Evolutionary conservation across 2,329 filamentous ascomycete genomes (phyloP).

Genomic region (Cladophialophora immunda): DNA sequence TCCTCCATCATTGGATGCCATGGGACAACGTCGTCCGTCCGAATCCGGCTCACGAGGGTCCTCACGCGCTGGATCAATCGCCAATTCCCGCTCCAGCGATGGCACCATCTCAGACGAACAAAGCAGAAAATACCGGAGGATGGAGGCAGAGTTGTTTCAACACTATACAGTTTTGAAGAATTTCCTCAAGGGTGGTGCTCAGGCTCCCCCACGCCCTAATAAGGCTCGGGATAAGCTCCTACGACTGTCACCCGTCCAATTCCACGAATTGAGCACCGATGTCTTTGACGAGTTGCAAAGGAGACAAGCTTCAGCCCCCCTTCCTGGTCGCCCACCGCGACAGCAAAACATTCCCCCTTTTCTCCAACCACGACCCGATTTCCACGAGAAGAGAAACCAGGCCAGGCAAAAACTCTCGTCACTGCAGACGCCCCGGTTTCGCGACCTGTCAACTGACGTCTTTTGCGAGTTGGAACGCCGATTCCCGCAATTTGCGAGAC

Average conservation of each 20-base stretch:
- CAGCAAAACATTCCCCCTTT: conserved; percentile 68
- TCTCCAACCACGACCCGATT: conserved; percentile 83
- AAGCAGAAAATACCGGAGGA: conserved; percentile 64
- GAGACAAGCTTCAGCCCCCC: conserved; percentile 72
- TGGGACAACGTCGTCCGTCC: conserved; percentile 54
- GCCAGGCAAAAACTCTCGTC: conserved; percentile 95
- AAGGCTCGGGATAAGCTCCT: conserved; percentile 94
- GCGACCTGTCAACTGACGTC: conserved; percentile 92
- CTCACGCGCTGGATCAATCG: conserved; percentile 88
- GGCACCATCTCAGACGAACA: conserved; percentile 74
- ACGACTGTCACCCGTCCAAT: conserved; percentile 87
- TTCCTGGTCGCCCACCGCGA: conserved; percentile 49
- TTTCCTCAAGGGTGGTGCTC: conserved; percentile 66
- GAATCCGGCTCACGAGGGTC: conserved; percentile 61
- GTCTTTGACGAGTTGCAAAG: conserved; percentile 94
- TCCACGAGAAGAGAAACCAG: conserved; percentile 97
- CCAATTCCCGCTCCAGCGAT: conserved; percentile 75
- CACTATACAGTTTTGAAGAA: conserved; percentile 83
- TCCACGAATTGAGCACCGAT: conserved; percentile 96
- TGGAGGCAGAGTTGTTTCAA: conserved; percentile 76
- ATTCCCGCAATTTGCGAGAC: conserved; percentile 79
- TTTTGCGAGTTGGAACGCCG: conserved; percentile 93
- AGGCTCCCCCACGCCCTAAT: conserved; percentile 64
- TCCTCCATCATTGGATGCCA: conserved; percentile 32
- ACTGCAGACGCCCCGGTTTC: conserved; percentile 83